Conservation (phyloP, 306 rosid species). For the Aeschynomene evenia region DNA sequence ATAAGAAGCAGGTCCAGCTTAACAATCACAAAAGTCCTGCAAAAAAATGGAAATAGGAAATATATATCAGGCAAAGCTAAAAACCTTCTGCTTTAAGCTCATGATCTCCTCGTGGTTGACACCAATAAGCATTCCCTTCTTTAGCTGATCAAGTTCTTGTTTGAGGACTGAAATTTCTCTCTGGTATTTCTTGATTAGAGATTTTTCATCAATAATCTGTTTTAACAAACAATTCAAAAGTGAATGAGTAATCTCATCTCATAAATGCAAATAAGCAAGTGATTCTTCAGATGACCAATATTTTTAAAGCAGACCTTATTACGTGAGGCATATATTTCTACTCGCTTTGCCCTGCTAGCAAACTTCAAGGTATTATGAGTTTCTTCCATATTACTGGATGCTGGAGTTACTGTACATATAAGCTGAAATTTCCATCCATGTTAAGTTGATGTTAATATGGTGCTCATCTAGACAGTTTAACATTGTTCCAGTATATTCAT, state of each 20-base stretch:
- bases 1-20: conserved; percentile 26
- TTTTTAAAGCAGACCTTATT: conserved; percentile 63
- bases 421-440: conserved; percentile 59
- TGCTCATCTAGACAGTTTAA: conserved; percentile 9
- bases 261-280: conserved; percentile 1
- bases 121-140: conserved; percentile 75
- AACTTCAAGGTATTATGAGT: conserved; percentile 98
- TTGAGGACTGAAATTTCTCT: conserved; percentile 89
- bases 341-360: conserved; percentile 97
- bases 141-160: conserved; percentile 89
- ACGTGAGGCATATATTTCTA: conserved; percentile 93
- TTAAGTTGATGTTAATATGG: conserved; percentile 26
- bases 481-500: conserved; percentile 6
- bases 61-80: not conserved
- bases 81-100: conserved; percentile 83
- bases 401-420: conserved; percentile 98
- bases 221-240: conserved; percentile 32
- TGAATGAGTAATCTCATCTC: conserved; percentile 13
- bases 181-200: conserved; percentile 96
- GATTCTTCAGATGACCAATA: conserved; percentile 8
- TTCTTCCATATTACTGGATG: conserved; percentile 99
- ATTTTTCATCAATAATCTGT: conserved; percentile 96
- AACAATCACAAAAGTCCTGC: conserved; percentile 10
- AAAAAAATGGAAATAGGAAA: conserved; percentile 20
- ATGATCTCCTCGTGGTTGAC: conserved; percentile 82